These are phyloP conservation scores for Sporothrix globosa DNA, from an alignment of 2,329 filamentous ascomycete species.

Conservation along the genomic window DNA sequence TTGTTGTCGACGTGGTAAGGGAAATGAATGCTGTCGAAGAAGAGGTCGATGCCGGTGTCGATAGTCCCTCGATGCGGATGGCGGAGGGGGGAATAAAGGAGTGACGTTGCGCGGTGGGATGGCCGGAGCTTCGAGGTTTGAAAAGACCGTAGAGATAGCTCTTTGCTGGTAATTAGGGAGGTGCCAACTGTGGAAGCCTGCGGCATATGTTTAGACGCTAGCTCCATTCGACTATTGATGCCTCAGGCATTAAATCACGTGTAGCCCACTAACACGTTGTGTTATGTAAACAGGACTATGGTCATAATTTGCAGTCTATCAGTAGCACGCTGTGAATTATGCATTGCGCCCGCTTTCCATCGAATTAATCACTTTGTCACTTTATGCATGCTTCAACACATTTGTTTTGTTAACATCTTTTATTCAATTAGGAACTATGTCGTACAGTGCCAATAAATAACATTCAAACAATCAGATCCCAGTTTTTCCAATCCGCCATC, in stretches of 20 bases:
- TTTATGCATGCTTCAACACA: background rate
- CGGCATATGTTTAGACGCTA: conserved; percentile 35
- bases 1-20: background rate
- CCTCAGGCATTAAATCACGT: conserved; percentile 35
- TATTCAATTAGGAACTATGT: background rate
- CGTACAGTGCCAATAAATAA: background rate
- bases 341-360: background rate
- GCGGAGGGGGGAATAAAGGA: conserved; percentile 13
- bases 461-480: conserved; percentile 19
- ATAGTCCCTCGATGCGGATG: conserved; percentile 13
- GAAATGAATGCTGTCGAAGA: background rate
- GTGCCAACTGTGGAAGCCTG: conserved; percentile 31
- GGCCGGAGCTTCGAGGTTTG: conserved; percentile 30
- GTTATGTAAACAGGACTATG: background rate
- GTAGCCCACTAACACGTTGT: conserved; percentile 14
- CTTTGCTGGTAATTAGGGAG: conserved; percentile 24
- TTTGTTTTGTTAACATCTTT: background rate
- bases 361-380: background rate
- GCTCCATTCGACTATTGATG: background rate
- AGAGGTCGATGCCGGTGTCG: conserved; percentile 5
- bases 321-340: background rate
- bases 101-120: conserved; percentile 32
- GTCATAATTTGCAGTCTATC: no score
- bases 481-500: conserved; percentile 18
- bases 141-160: conserved; percentile 32